Evolutionary conservation across 257 asterid genomes (phyloP).

Genomic region (Paraleonurus japonicus): DNA sequence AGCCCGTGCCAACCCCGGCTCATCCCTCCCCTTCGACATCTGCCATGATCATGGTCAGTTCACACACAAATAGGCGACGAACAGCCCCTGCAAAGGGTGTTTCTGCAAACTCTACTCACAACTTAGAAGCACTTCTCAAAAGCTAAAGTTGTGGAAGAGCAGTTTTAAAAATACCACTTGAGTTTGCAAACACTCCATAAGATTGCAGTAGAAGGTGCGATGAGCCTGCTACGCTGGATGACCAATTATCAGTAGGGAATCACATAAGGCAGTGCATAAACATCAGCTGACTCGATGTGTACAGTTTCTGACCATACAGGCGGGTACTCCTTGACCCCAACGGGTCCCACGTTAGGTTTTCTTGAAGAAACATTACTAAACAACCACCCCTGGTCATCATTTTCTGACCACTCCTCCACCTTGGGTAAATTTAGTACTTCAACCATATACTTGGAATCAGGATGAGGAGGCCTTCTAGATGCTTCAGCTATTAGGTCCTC

Average conservation of each 20-base stretch:
- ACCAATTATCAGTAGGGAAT: conserved; percentile 59
- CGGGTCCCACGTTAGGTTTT: conserved; percentile 19
- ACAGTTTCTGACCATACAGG: conserved; percentile 67
- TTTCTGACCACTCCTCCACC: conserved; percentile 45
- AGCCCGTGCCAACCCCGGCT: not conserved
- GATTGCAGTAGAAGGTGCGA: not conserved
- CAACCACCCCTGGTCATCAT: conserved; percentile 67
- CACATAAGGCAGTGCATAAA: conserved; percentile 73
- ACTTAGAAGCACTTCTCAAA: too few species aligned
- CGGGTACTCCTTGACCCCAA: conserved; percentile 26
- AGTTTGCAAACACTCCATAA: too few species aligned
- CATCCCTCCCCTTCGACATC: not conserved
- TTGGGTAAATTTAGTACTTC: conserved; percentile 55
- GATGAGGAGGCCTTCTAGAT: conserved; percentile 63
- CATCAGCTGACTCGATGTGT: conserved; percentile 57
- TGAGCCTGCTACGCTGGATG: too few species aligned
- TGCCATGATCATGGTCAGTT: too few species aligned
- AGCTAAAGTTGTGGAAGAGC: too few species aligned
- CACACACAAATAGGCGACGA: too few species aligned
- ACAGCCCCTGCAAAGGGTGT: too few species aligned
- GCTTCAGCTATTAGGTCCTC: conserved; percentile 42
- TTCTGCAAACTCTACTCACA: too few species aligned
- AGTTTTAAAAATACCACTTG: too few species aligned
- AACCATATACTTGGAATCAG: conserved; percentile 56
- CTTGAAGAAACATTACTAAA: conserved; percentile 28